Evolutionary conservation across 306 rosid species (phyloP), one percentile per base, ranked within the genome.

Genomic region (Delonix regia): DNA sequence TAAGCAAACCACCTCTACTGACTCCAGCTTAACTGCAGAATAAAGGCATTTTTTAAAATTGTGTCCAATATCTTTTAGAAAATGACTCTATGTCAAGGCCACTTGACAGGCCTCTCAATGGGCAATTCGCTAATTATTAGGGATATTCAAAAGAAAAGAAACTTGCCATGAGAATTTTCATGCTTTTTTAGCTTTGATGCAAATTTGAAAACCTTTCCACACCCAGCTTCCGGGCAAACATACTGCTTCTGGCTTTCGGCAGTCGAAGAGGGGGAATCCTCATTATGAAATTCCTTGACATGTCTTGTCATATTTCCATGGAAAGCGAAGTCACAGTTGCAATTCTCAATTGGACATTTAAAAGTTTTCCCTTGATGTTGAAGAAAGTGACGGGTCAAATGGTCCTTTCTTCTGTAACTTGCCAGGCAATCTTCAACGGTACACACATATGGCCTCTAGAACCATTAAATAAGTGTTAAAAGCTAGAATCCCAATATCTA

Each of bases 341-440:
- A 95, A 64, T 74, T 83, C 85, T 84, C 92, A 57, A 89, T 14
- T 9, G 90, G 88, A 73, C 99, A 94, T 74, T 80, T 87, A 24
- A 94, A 90, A 42, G 81, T 84, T 38, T 85, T 86, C 59, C 93
- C 95, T 78, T 86, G 68, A 81, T 94, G 99, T 47, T 69, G 89
- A 57, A 89, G 86, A 85, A 84, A 85, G 77, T 95, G 99, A 5
- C 94, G 97, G 56, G 86, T 91, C 82, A 95, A 81, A 80, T 95
- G 99, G 83, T 95, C 99, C 85, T 92, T 92, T 82, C 99, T 89
- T 87, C 95, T 78, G 66, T 90, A 95, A 75, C 91, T 87, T 9
- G 92, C 88, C n/a, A 62, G 85, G 69, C 98, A 95, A 75, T 85
- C 93, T 63, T 88, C 86, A 15, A 95, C 71, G 0, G 82, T 21